These are phyloP conservation scores for Smithsoniella earleae DNA, from an alignment of 163 green algal genomes.

Conservation along the genomic window DNA sequence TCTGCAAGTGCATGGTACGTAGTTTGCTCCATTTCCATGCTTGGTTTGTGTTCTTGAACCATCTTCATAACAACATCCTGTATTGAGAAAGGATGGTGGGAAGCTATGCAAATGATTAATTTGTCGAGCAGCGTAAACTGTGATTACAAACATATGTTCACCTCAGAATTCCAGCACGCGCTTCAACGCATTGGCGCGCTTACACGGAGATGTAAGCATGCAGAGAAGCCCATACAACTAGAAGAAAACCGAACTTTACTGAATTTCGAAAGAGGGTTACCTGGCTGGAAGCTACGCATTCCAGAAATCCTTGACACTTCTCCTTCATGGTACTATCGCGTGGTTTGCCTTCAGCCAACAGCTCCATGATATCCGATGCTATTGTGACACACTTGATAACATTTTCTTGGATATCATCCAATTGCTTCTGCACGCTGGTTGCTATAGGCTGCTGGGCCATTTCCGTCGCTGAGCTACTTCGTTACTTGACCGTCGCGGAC, in stretches of 20 bases:
- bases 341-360: not conserved
- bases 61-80: not conserved
- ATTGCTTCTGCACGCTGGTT: not conserved
- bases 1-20: conserved; percentile 27
- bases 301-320: not conserved
- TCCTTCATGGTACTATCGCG: not conserved
- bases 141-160: not conserved
- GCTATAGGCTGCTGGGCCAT: too few species aligned
- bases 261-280: not conserved
- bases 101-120: not conserved
- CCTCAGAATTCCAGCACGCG: not conserved
- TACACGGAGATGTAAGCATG: not conserved
- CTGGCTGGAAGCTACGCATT: not conserved
- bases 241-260: too few species aligned
- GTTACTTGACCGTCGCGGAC: not conserved
- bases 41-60: not conserved
- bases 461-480: not conserved
- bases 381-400: conserved; percentile 10
- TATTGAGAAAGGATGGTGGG: not conserved
- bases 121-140: not conserved
- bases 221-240: not conserved
- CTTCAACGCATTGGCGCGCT: not conserved
- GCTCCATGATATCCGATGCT: conserved; percentile 13
- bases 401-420: conserved; percentile 16
- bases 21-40: conserved; percentile 2